These are phyloP conservation scores for Herpotrichia juniperi DNA, from an alignment of 2,329 filamentous ascomycete genomes.

Conservation along the genomic window DNA sequence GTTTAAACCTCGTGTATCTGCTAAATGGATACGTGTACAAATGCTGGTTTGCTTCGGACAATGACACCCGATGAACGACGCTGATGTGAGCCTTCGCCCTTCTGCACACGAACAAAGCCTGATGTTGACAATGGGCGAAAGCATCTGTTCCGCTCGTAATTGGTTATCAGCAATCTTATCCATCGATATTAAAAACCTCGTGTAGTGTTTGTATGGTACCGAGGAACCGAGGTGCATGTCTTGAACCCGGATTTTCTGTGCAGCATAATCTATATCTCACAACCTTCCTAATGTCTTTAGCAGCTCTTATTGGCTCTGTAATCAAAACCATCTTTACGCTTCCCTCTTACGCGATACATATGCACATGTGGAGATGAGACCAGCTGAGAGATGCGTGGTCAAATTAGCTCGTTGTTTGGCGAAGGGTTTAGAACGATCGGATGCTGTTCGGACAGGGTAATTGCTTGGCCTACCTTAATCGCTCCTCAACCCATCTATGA, in stretches of 20 bases:
- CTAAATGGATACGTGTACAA: background rate
- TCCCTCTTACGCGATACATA: background rate
- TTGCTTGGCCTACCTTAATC: conserved; percentile 45
- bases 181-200: conserved; percentile 16
- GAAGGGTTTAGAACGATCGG: conserved; percentile 19
- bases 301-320: conserved; percentile 8
- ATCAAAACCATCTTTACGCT: conserved; percentile 3
- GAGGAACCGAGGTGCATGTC: conserved; percentile 5
- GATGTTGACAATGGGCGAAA: background rate
- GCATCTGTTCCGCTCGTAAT: conserved; percentile 3
- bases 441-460: conserved; percentile 28
- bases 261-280: conserved; percentile 10
- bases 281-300: background rate
- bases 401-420: conserved; percentile 1
- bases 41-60: background rate
- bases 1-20: background rate
- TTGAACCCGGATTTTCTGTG: conserved; percentile 13
- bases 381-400: background rate
- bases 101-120: background rate
- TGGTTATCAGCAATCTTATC: conserved; percentile 2
- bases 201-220: conserved; percentile 12
- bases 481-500: conserved; percentile 13
- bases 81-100: conserved; percentile 12
- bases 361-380: background rate
- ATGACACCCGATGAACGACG: background rate